These are phyloP conservation scores for Cercospora sp. DNA, from an alignment of 2,329 filamentous ascomycete genomes.

Conservation along the genomic window DNA sequence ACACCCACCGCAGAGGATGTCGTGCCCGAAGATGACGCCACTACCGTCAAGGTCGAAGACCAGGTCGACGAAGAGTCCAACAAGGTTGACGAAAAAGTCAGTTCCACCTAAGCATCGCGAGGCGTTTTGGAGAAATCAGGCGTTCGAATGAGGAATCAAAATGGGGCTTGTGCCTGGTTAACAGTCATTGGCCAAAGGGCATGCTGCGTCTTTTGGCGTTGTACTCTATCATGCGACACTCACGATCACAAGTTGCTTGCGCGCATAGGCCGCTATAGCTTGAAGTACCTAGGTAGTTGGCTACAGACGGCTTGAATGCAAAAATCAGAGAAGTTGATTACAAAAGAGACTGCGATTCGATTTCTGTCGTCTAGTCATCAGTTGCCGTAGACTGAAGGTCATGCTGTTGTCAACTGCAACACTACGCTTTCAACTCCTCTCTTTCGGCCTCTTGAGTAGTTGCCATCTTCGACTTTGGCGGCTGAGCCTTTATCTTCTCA, in stretches of 20 bases:
- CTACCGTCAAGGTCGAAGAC: neutral
- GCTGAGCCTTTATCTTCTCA: neutral
- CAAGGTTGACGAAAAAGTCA: neutral
- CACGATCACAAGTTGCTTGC: neutral
- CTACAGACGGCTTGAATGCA: neutral
- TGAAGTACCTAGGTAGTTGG: neutral
- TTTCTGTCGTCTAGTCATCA: neutral
- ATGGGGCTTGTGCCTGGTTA: neutral
- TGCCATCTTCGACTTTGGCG: neutral
- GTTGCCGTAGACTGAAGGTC: neutral
- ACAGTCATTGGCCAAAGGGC: neutral
- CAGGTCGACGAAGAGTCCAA: neutral
- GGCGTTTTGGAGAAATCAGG: slow-evolving; percentile 2
- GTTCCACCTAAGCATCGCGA: neutral
- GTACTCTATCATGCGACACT: neutral
- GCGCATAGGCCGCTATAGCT: neutral
- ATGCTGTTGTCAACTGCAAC: neutral
- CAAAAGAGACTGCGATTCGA: neutral
- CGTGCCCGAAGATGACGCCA: neutral
- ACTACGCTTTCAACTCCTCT: neutral
- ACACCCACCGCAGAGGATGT: neutral
- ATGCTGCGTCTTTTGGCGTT: neutral
- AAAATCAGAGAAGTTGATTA: neutral
- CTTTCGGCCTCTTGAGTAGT: neutral
- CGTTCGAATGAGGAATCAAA: neutral